phyloP scores from a whole-genome alignment of 768 basidiomycete species.

The Termitomyces sp. region DNA sequence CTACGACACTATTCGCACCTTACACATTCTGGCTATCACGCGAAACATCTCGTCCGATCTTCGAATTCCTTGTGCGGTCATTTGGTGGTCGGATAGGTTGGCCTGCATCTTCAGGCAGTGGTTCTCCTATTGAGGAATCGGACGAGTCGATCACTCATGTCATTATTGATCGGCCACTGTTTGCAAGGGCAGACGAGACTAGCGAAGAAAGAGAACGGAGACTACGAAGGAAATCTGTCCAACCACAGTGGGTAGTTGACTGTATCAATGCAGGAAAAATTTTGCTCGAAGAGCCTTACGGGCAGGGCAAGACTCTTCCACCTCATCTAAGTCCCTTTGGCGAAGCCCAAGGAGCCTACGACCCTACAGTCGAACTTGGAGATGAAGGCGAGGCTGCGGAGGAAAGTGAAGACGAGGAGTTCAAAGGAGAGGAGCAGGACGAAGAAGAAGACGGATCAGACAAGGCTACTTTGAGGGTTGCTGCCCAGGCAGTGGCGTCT shows the following conservation, averaged over 20 bases:
- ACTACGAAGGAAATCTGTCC: slow-evolving; percentile 76
- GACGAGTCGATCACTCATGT: slow-evolving; percentile 92
- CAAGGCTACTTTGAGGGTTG: slow-evolving; percentile 25
- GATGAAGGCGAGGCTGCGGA: slow-evolving; percentile 26
- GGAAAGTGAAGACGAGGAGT: slow-evolving; percentile 25
- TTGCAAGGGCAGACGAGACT: slow-evolving; percentile 41
- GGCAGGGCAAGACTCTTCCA: slow-evolving; percentile 80
- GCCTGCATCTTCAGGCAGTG: slow-evolving; percentile 75
- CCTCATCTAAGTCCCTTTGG: slow-evolving; percentile 97
- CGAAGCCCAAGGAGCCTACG: slow-evolving; percentile 71
- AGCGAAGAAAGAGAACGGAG: slow-evolving; percentile 56
- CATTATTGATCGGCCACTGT: slow-evolving; percentile 83
- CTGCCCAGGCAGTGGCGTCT: slow-evolving; percentile 23
- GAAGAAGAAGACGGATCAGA: slow-evolving; percentile 19
- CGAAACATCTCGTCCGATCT: slow-evolving; percentile 84
- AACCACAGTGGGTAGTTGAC: slow-evolving; percentile 98
- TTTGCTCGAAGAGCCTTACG: slow-evolving; percentile 80
- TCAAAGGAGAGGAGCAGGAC: slow-evolving; percentile 25
- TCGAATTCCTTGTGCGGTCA: slow-evolving; percentile 90
- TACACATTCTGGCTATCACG: slow-evolving; percentile 93
- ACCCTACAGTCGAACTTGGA: slow-evolving; percentile 42
- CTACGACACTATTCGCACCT: slow-evolving; percentile 68
- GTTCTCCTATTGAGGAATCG: slow-evolving; percentile 71
- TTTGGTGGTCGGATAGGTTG: slow-evolving; percentile 93
- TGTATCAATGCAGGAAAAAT: slow-evolving; percentile 87